Percentiles rank a stretch among this genome's conserved stretches.
These are phyloP conservation scores for Cystobasidium onofrii DNA, from an alignment of 768 basidiomycete species.

Conservation along the genomic window DNA sequence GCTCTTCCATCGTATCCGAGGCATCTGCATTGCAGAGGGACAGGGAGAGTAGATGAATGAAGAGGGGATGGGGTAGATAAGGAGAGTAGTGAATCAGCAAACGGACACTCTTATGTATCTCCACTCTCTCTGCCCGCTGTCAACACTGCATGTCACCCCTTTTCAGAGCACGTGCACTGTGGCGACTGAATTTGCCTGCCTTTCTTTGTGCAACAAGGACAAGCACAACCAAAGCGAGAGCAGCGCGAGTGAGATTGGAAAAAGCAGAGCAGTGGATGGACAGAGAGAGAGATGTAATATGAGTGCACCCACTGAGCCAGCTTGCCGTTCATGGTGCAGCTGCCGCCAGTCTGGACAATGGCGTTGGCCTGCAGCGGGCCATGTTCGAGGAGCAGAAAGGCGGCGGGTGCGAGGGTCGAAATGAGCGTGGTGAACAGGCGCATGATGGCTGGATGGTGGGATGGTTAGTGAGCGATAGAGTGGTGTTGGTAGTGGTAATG, in stretches of 20 bases:
- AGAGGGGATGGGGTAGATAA: too few relatives aligned
- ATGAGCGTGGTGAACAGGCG: neutral
- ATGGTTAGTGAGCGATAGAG: too few relatives aligned
- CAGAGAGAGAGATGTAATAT: neutral
- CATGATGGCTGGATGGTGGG: neutral
- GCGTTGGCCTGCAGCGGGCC: neutral
- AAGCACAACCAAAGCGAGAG: too few relatives aligned
- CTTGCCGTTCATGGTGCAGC: constrained; percentile 5
- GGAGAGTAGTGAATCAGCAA: too few relatives aligned
- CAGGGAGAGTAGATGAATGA: too few relatives aligned
- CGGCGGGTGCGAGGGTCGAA: neutral
- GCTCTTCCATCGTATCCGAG: neutral
- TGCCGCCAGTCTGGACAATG: neutral
- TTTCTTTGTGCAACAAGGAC: too few relatives aligned
- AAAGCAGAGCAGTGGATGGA: neutral
- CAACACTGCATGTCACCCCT: neutral
- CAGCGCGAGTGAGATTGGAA: too few relatives aligned
- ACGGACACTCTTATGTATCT: too few relatives aligned
- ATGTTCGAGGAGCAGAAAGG: neutral
- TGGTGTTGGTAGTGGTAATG: too few relatives aligned
- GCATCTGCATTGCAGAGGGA: neutral
- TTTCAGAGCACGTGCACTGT: neutral
- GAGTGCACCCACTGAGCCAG: neutral
- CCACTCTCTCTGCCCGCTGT: too few relatives aligned
- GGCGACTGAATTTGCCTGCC: too few relatives aligned